Percentiles rank a stretch among this genome's conserved stretches.
Conservation (phyloP, 2,329 filamentous ascomycete species). For the Helicocarpus griseus region DNA sequence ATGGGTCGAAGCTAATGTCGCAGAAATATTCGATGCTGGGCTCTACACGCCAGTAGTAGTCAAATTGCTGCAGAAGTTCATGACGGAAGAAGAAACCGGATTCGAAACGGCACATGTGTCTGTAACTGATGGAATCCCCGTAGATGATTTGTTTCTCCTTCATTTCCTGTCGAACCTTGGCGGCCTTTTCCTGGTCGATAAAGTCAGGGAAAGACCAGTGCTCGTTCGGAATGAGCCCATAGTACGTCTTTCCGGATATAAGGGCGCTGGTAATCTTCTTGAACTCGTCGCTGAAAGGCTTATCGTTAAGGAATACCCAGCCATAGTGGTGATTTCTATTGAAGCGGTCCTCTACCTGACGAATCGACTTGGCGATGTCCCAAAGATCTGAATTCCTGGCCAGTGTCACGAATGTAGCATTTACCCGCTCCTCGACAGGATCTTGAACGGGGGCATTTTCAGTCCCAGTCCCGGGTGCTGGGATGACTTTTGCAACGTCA, state of each 20-base stretch:
- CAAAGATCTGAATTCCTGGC: conserved; percentile 89
- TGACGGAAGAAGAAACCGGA: conserved; percentile 99
- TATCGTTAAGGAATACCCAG: conserved; percentile 98
- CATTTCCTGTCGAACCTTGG: conserved; percentile 90
- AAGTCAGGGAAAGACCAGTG: conserved; percentile 96
- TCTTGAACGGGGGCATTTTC: background rate
- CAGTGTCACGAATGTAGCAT: conserved; percentile 94
- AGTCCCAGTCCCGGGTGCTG: background rate
- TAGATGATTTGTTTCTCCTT: conserved; percentile 92
- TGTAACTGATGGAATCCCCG: conserved; percentile 90
- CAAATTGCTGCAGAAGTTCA: conserved; percentile 84
- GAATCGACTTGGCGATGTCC: conserved; percentile 94
- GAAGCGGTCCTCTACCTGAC: conserved; percentile 95
- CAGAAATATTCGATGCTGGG: conserved; percentile 94
- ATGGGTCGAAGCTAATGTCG: conserved; percentile 90
- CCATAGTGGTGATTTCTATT: conserved; percentile 96
- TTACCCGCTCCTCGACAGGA: conserved; percentile 55
- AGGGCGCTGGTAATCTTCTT: conserved; percentile 82
- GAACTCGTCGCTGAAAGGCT: conserved; percentile 86
- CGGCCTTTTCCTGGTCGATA: conserved; percentile 92
- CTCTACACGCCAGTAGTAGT: conserved; percentile 99
- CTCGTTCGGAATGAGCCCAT: conserved; percentile 78
- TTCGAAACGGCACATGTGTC: conserved; percentile 99
- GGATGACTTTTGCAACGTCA: background rate
- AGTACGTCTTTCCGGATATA: conserved; percentile 86